Percentiles rank a stretch among this genome's conserved stretches.
phyloP scores from a whole-genome alignment of 2,329 filamentous ascomycete species.

The Stagonosporopsis chrysanthemi region DNA sequence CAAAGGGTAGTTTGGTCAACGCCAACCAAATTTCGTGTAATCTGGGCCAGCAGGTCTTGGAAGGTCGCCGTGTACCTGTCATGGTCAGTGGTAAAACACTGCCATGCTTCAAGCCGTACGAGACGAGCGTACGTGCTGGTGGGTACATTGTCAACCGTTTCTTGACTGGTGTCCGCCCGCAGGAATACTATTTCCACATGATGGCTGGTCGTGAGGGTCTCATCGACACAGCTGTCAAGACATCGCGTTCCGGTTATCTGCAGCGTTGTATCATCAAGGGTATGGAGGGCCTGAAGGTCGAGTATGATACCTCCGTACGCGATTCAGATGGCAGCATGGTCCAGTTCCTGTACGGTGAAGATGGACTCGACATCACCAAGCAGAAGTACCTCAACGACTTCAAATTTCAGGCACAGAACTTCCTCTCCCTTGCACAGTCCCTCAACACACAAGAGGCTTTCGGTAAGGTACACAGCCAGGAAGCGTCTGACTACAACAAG shows the following conservation, averaged over 20 bases:
- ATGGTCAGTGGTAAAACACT: conserved; percentile 98
- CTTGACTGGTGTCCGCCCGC: conserved; percentile 94
- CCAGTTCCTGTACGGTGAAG: conserved; percentile 96
- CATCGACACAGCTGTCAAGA: conserved; percentile 98
- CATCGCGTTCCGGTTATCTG: conserved; percentile 93
- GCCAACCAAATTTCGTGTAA: conserved; percentile 98
- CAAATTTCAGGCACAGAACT: conserved; percentile 86
- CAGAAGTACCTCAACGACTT: conserved; percentile 92
- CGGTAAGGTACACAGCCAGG: conserved; percentile 68
- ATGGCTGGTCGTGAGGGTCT: conserved; percentile 99
- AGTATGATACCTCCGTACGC: conserved; percentile 92
- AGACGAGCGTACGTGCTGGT: conserved; percentile 86
- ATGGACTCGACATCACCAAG: conserved; percentile 92
- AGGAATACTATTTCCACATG: conserved; percentile 99
- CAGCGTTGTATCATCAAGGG: conserved; percentile 98
- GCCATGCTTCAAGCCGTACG: conserved; percentile 91
- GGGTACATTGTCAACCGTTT: conserved; percentile 96
- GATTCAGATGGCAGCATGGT: conserved; percentile 93
- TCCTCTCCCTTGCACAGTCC: conserved; percentile 78
- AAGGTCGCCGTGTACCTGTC: conserved; percentile 90
- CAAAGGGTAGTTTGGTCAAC: conserved; percentile 92
- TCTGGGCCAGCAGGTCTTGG: conserved; percentile 92
- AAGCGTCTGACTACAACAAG: conserved; percentile 68
- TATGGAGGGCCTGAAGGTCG: conserved; percentile 91
- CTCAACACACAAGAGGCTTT: conserved; percentile 70